Evolutionary conservation across 805 yeast genomes (phyloP), one percentile per base, ranked within the genome.

Genomic region (Saccharomycopsis sp.): DNA sequence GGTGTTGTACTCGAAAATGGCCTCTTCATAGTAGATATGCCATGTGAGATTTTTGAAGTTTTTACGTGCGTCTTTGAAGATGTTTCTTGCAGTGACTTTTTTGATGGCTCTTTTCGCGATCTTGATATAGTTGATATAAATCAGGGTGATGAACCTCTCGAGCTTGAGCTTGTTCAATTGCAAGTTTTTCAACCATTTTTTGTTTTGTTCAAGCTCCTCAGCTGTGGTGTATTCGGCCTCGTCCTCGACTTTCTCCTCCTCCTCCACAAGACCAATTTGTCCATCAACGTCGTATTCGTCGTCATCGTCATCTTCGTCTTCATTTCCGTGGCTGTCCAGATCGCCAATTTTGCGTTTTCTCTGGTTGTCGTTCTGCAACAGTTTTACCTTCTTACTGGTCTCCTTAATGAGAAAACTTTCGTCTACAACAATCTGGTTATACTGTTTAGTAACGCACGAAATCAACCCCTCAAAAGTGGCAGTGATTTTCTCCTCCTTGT

Each of bases 21-120:
- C 97, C 65, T 87, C 86, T 59, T 89, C 92, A 20, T 85, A 84
- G 70, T 80, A 92, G 20, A 92, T 79, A 64, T 89, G 89, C 73
- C 84, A 83, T 0, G 95, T 85, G 48, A 87, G 71, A 9, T 77
- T 79, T 57, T 87, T 79, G 68, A 91, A 90, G 1, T 89, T 75
- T 23, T 75, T 68, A 61, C 98, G 79, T 1, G 96, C 91, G 41
- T 85, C 90, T 54, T 81, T 80, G 34, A 85, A 74, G 2, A 91
- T 92, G 52, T 77, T 75, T 20, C 79, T 46, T 3, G 63, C 53
- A 8, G 44, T 34, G 12, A 40, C 48, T 55, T 70, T 70, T 15
- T 67, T 65, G 24, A 70, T 70, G 34, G 68, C 68, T 62, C 97
- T 76, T 65, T 89, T 89, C 62, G 82, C 74, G 16, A 88, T 76